These are phyloP conservation scores for Cerioporus squamosus DNA, from an alignment of 1,284 basidiomycete genomes.

Conservation along the genomic window DNA sequence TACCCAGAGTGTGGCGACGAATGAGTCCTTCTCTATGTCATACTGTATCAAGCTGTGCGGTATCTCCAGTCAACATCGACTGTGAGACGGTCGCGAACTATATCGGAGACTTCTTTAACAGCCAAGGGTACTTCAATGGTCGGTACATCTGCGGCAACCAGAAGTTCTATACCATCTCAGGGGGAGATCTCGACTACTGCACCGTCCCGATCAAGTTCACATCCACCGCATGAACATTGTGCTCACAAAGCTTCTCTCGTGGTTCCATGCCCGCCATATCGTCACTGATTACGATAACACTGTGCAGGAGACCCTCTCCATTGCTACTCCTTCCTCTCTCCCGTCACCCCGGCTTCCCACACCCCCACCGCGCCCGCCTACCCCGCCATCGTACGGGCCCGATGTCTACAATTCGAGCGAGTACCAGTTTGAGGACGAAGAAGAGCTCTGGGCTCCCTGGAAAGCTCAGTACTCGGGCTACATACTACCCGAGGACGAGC, in stretches of 20 bases:
- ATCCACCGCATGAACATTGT: background rate
- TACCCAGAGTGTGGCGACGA: too few relatives aligned
- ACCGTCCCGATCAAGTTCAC: background rate
- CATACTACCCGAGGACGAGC: too few relatives aligned
- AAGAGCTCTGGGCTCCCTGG: too few relatives aligned
- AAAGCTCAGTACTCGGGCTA: too few relatives aligned
- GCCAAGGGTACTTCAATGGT: background rate
- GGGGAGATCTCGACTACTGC: background rate
- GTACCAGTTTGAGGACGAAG: too few relatives aligned
- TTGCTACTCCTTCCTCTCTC: too few relatives aligned
- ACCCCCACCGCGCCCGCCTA: too few relatives aligned
- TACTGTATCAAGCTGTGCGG: slow-evolving; percentile 4
- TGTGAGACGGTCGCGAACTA: background rate
- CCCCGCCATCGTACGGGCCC: too few relatives aligned
- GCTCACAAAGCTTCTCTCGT: background rate
- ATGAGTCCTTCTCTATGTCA: too few relatives aligned
- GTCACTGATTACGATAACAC: background rate
- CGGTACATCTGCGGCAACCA: background rate
- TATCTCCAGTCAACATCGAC: slow-evolving; percentile 1
- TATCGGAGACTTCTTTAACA: slow-evolving; percentile 1
- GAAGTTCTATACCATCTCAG: background rate
- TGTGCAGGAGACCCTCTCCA: too few relatives aligned
- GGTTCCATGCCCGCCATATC: background rate
- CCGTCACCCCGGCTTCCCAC: too few relatives aligned
- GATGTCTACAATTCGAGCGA: too few relatives aligned